A percentile compares a stretch with the other conserved stretches of the same genome.
Conservation (phyloP, 345 rosid species). For the Eucalyptus shirleyi region DNA sequence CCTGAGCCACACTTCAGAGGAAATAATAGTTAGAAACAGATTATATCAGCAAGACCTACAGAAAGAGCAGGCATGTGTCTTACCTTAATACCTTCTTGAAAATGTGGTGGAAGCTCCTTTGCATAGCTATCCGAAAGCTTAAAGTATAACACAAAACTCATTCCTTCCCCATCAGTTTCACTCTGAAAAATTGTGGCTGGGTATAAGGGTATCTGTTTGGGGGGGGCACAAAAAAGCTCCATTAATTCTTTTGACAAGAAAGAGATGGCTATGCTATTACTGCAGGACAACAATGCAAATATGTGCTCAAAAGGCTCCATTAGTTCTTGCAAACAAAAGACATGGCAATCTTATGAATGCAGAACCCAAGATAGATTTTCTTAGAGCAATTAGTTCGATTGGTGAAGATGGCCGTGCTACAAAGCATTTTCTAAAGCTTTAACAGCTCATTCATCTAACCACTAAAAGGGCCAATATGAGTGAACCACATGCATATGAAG, state of each 20-base stretch:
- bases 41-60: background rate
- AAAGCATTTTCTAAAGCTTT: background rate
- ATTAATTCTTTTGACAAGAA: background rate
- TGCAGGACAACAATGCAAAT: background rate
- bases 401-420: background rate
- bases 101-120: slow-evolving; percentile 24
- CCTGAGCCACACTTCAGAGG: background rate
- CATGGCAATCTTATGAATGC: background rate
- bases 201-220: slow-evolving; percentile 71
- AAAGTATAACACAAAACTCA: slow-evolving; percentile 46
- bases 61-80: background rate
- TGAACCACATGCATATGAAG: background rate
- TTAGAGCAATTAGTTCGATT: background rate
- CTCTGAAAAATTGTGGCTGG: slow-evolving; percentile 46
- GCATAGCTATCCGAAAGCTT: slow-evolving; percentile 35
- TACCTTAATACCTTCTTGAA: slow-evolving; percentile 38
- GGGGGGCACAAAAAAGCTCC: background rate
- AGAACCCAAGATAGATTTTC: background rate
- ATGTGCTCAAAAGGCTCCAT: background rate
- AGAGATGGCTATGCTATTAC: background rate
- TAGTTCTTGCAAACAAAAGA: background rate
- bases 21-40: background rate
- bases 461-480: background rate
- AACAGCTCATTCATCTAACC: background rate
- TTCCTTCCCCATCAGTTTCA: slow-evolving; percentile 51